Base-by-base conservation (phyloP, 306 rosid species). In the Pyrus pyrifolia region DNA sequence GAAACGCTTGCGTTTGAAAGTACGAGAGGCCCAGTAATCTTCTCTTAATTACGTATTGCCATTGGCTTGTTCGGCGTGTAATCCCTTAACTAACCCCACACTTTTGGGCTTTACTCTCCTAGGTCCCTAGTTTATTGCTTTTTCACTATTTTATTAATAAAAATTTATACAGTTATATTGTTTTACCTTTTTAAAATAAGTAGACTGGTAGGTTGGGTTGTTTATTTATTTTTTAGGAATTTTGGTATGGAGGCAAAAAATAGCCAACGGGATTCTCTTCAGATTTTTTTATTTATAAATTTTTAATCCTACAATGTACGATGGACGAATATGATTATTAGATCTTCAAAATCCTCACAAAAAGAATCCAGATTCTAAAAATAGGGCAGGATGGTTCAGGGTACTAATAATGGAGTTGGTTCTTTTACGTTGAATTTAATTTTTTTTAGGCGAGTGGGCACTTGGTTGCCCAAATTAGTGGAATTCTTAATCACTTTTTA, bases 11-110 rank as follows among this genome's bases (percentile, higher is more conserved):
- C 25, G 10, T 11, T 4, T 1, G 17, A 71, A 86, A 78, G 88
- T 77, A 86, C 91, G 52, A 84, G 49, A 93, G 79, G 55, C 13
- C 88, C 91, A 66, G 38, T 21, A 18, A 3, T 0, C 55, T 57
- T 68, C 33, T 22, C 12, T 8, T 38, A 71, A 75, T 80, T 81
- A 70, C 82, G 30, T 2, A 55, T 12, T 49, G 82, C 86, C 86
- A 81, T 49, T 66, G 58, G 38, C 21, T 31, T 25, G 27, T 58
- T 23, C 25, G 4, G 15, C 2, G 55, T 58, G 73, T 12, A 55
- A 57, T 73, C 31, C 52, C 59, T 44, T 9, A 14, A 19, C 63
- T 42, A 40, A 35, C 82, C 82, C 75, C 72, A 19, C 18, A 51
- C 72, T 38, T 44, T 73, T 25, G 30, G 68, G 0, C 8, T 25